These are phyloP conservation scores for Malus hybrid DNA, from an alignment of 331 rosid species.

Conservation along the genomic window DNA sequence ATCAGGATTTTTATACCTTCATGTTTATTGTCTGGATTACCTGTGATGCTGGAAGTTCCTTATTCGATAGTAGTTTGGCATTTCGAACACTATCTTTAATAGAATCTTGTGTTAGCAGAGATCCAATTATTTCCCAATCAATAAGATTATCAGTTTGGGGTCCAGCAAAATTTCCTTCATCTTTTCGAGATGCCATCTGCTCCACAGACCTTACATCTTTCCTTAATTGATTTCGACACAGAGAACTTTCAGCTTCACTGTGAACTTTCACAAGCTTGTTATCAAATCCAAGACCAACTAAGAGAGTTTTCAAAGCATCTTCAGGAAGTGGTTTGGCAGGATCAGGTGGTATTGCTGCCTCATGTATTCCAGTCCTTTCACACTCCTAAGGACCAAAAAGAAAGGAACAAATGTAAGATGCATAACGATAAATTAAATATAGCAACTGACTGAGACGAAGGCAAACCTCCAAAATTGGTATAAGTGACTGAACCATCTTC, in stretches of 20 bases:
- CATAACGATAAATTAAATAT: neutral
- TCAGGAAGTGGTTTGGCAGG: slow-evolving; percentile 56
- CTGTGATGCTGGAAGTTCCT: slow-evolving; percentile 36
- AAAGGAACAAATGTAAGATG: neutral
- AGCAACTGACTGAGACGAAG: slow-evolving; percentile 12
- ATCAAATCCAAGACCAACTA: slow-evolving; percentile 44
- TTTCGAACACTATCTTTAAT: slow-evolving; percentile 23
- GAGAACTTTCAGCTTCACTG: slow-evolving; percentile 30
- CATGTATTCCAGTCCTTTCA: slow-evolving; percentile 54
- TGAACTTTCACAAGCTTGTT: slow-evolving; percentile 39
- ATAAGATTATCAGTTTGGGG: slow-evolving; percentile 15
- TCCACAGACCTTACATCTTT: slow-evolving; percentile 34
- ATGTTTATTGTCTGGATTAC: slow-evolving; percentile 18
- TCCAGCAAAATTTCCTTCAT: slow-evolving; percentile 18
- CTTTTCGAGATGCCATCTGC: slow-evolving; percentile 18
- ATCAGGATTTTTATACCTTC: slow-evolving; percentile 37
- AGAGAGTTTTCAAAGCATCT: slow-evolving; percentile 57
- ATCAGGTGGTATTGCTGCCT: slow-evolving; percentile 42
- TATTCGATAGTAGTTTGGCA: slow-evolving; percentile 6
- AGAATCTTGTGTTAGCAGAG: slow-evolving; percentile 40
- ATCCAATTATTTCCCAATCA: slow-evolving; percentile 33
- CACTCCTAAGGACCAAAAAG: slow-evolving; percentile 37
- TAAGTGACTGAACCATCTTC: slow-evolving; percentile 89
- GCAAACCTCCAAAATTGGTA: slow-evolving; percentile 86
- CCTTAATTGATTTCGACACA: slow-evolving; percentile 30